Base-by-base conservation (phyloP, 1,139 yeast genomes). In the Taiozyma sp. region DNA sequence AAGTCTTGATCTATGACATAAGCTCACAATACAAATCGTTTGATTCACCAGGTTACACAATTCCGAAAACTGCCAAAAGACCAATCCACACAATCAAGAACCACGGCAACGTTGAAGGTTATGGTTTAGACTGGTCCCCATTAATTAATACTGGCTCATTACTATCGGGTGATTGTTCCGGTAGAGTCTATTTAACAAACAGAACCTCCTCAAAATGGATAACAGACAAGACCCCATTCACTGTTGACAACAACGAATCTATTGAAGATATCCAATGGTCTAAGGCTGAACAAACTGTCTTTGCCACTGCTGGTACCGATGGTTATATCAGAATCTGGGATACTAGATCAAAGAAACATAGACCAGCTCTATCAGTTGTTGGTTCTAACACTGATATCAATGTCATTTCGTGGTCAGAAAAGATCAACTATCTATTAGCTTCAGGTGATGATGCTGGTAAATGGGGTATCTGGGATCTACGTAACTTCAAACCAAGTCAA, bases 221-320 rank as follows among this genome's bases (percentile, higher is more conserved):
- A 46, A 90, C 98, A 9, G 98, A 93, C 62, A 82, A 84, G 63
- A 81, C 83, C 11, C 88, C 98, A 37, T 93, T 83, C 68, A 82
- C 85, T 43, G 83, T 83, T 22, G 76, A 79, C 50, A 81, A 88
- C 54, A 68, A 71, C 50, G 57, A 68, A 46, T 88, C 96, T 16
- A 87, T 93, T 52, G 99, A 93, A 72, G 99, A 93, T 67, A 80
- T 93, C 55, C 98, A 93, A 69, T 93, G 99, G 98, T 88, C 97
- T 22, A 87, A 86, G 47, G 81, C 91, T 6, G 99, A 93, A 67
- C 79, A 77, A 55, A 89, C 97, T 0, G 99, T 93, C 34, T 93
- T 93, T 68, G 96, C 98, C 16, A 81, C 96, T 37, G 95, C 86
- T 45, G 97, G 97, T 14, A 79, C 88, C 53, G 99, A 93, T 66